Base-by-base conservation (phyloP, 2,329 filamentous ascomycete genomes). In the Cladosporium velox region DNA sequence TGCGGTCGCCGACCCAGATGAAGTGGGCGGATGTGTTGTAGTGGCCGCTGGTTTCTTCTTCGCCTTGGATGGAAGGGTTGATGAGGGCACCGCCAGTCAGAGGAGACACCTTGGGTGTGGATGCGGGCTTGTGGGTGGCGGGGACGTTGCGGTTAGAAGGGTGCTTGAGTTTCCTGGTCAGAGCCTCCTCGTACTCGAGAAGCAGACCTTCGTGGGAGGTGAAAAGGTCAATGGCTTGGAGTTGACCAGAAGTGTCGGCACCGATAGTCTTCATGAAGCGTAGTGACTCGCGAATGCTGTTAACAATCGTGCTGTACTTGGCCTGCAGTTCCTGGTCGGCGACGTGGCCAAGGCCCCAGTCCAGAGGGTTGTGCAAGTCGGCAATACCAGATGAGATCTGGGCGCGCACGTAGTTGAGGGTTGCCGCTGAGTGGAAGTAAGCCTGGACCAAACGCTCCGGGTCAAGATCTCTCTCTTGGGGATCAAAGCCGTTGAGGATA, bases 1-100 rank as follows among this genome's bases (percentile, higher is more conserved):
- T 99, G 70, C 95, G 91, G 79, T 99, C 95, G 64, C 95, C 95
- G 73, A 99, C 96, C 95, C 95, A 99, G 77, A 99, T 86, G 82
- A 99, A 98, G 77, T 99, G 95, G 0, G 92, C 92, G 4, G 92
- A 96, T 0, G 94, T 98, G 79, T 97, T 91, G 82, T 96, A 98
- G 85, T 91, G 96, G 74, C 89, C 88, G 74, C 86, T 87, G 18
- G 79, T 77, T 12, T 70, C 68, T 32, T 67, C 52, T 21, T 60
- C 64, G 52, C 66, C 57, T 10, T 58, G 30, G 41, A 68, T 66
- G 26, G 68, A 60, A 18, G 58, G 21, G 59, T 72, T 59, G 32
- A 64, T 59, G 7, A 71, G 63, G 4, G 67, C 69, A 26, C 70
- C 71, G 34, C 71, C 71, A 26, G 70, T 72, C 6, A 68, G 65